Conservation (phyloP, 306 rosid species). For the Pyrus bretschneideri region DNA sequence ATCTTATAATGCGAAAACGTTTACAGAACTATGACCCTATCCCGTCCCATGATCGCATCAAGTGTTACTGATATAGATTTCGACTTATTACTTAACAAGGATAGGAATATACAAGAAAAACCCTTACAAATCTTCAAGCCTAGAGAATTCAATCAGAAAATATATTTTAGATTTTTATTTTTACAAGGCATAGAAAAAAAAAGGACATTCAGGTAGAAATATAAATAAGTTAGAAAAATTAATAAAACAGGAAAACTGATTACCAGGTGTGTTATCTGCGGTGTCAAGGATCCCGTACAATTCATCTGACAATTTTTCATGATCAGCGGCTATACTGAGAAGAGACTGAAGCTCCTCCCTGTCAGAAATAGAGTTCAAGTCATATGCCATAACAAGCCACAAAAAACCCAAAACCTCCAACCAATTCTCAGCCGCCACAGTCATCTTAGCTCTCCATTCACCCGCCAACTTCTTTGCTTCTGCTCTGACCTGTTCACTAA, state of each 20-base stretch:
- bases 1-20: neutral
- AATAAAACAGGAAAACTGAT: neutral
- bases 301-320: conserved; percentile 9
- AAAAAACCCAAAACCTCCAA: conserved; percentile 45
- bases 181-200: neutral
- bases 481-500: conserved; percentile 27
- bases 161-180: neutral
- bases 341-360: conserved; percentile 26
- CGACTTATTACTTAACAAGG: neutral
- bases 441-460: conserved; percentile 39
- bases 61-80: neutral
- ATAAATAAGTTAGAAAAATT: neutral
- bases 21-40: neutral
- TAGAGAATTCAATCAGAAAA: neutral
- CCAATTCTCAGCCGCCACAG: neutral
- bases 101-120: neutral
- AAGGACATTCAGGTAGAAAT: neutral
- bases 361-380: conserved; percentile 25
- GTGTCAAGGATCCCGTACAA: conserved; percentile 26
- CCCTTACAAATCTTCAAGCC: neutral
- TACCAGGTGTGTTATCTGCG: conserved; percentile 28
- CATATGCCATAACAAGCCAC: conserved; percentile 30
- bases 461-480: conserved; percentile 33
- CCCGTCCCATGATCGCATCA: neutral
- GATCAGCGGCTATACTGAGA: conserved; percentile 23